Conservation (phyloP, 306 rosid genomes). For the Cucurbita argyrosperma region DNA sequence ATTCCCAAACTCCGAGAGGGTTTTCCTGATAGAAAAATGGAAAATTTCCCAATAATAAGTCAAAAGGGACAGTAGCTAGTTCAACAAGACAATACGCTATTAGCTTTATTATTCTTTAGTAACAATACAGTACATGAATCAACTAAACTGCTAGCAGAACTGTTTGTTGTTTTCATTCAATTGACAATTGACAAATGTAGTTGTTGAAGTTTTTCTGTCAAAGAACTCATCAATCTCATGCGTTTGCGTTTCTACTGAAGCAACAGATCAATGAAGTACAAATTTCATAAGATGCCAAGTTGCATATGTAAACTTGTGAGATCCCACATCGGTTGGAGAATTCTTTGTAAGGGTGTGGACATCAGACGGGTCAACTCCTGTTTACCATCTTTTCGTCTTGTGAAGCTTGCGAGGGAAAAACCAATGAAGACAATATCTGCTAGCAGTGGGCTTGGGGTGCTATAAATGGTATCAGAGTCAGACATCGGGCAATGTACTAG, state of each 20-base stretch:
- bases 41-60: background rate
- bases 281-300: background rate
- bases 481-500: no score
- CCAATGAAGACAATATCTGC: no score
- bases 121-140: background rate
- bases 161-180: background rate
- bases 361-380: no score
- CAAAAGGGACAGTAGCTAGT: background rate
- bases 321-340: no score
- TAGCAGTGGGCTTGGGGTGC: no score
- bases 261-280: background rate
- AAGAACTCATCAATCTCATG: background rate
- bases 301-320: background rate
- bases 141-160: background rate
- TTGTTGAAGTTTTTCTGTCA: background rate
- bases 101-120: background rate
- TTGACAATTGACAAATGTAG: background rate
- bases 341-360: no score
- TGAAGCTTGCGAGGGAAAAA: no score
- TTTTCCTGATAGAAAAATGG: conserved; percentile 34
- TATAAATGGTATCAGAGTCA: no score
- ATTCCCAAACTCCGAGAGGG: conserved; percentile 74
- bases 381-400: no score
- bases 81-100: background rate
- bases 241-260: background rate